Percentiles rank a stretch among this genome's conserved stretches.
These are phyloP conservation scores for Globisporangium megalacanthum DNA, from an alignment of 352 stramenopile genomes.

Conservation along the genomic window DNA sequence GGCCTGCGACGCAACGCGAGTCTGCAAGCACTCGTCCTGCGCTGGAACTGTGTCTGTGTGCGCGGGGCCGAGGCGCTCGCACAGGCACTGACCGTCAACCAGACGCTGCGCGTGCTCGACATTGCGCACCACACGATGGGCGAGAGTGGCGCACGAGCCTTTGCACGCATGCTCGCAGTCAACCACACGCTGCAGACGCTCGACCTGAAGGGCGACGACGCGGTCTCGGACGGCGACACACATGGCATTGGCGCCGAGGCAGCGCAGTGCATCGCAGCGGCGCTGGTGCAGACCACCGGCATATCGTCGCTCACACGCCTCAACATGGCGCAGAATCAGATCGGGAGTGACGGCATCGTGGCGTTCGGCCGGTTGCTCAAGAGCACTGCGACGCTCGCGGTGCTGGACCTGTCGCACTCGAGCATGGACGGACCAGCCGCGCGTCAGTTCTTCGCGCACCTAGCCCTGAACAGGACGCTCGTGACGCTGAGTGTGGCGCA, in stretches of 20 bases:
- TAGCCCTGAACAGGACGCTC: slow-evolving; percentile 53
- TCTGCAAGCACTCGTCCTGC: slow-evolving; percentile 60
- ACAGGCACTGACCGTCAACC: slow-evolving; percentile 42
- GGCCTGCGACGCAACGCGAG: slow-evolving; percentile 49
- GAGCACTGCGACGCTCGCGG: slow-evolving; percentile 33
- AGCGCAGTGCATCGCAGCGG: slow-evolving; percentile 33
- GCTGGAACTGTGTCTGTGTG: slow-evolving; percentile 63
- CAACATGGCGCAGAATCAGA: slow-evolving; percentile 56
- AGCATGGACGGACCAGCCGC: slow-evolving; percentile 52
- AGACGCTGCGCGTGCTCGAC: slow-evolving; percentile 53
- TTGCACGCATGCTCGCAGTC: slow-evolving; percentile 51
- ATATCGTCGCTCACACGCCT: slow-evolving; percentile 32
- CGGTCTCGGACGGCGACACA: slow-evolving; percentile 36
- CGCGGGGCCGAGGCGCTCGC: slow-evolving; percentile 53
- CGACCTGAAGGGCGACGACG: slow-evolving; percentile 65
- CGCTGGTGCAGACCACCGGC: slow-evolving; percentile 36
- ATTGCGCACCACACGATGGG: slow-evolving; percentile 78
- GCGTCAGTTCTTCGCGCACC: slow-evolving; percentile 57
- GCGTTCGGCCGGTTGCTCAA: slow-evolving; percentile 54
- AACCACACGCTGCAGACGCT: slow-evolving; percentile 52
- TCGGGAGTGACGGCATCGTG: slow-evolving; percentile 47
- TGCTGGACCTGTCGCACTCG: slow-evolving; percentile 61
- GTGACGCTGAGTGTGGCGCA: slow-evolving; percentile 46
- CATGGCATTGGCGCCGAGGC: slow-evolving; percentile 44
- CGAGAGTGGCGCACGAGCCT: slow-evolving; percentile 35